Percentiles rank a stretch among this genome's conserved stretches.
These are phyloP conservation scores for Thelonectria rubi DNA, from an alignment of 2,329 filamentous ascomycete species.

Conservation along the genomic window DNA sequence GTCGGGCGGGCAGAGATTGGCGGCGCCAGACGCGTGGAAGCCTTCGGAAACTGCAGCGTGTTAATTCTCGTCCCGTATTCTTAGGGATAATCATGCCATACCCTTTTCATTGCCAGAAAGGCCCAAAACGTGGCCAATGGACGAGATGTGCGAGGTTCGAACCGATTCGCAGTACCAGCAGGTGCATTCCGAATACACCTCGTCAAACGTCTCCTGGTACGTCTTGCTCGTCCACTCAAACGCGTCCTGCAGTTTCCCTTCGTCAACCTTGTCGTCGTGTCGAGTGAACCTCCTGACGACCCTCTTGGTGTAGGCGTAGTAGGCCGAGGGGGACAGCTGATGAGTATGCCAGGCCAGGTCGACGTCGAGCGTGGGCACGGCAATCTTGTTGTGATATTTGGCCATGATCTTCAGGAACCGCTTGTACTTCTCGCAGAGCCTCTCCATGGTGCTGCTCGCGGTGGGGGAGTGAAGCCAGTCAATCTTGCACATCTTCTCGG, in stretches of 20 bases:
- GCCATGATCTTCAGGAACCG: conserved; percentile 71
- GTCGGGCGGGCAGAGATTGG: conserved; percentile 60
- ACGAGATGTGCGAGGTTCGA: conserved; percentile 56
- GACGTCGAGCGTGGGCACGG: conserved; percentile 77
- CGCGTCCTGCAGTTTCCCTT: conserved; percentile 66
- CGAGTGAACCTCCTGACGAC: conserved; percentile 70
- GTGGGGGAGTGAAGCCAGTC: conserved; percentile 82
- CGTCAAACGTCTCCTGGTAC: conserved; percentile 71
- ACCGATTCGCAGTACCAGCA: conserved; percentile 84
- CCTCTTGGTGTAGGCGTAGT: conserved; percentile 65
- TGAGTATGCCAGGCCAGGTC: conserved; percentile 86
- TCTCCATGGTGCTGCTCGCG: conserved; percentile 68
- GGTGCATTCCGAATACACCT: conserved; percentile 79
- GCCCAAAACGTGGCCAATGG: conserved; percentile 56
- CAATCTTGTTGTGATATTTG: conserved; percentile 54
- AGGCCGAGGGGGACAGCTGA: conserved; percentile 71
- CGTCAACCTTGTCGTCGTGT: conserved; percentile 85
- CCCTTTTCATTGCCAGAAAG: conserved; percentile 56
- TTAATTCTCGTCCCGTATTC: conserved; percentile 10
- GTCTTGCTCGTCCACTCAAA: conserved; percentile 78
- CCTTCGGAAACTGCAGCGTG: conserved; percentile 44
- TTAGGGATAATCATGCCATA: not conserved
- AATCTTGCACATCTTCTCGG: conserved; percentile 78
- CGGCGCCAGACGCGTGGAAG: conserved; percentile 59
- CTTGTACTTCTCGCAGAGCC: conserved; percentile 71